Conservation (phyloP, 352 stramenopile genomes). For the Elongisporangium senticosum region DNA sequence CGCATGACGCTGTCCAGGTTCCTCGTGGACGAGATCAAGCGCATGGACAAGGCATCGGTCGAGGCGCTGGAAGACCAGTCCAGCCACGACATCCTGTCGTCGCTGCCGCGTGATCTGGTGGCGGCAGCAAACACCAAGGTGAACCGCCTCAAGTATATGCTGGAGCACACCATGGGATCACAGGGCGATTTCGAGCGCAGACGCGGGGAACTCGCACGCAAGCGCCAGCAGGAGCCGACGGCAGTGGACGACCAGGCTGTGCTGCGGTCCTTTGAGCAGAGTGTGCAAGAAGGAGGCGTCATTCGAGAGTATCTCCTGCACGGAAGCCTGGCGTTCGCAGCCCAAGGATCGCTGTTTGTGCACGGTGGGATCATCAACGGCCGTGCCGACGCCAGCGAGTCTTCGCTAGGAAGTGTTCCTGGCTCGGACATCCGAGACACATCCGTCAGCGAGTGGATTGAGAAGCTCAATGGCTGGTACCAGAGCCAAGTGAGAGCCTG, state of each 20-base stretch:
- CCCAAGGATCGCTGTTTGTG: conserved; percentile 89
- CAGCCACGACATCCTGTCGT: not conserved
- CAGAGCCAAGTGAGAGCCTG: conserved; percentile 64
- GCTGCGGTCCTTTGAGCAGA: conserved; percentile 68
- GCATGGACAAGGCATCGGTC: not conserved
- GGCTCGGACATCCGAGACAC: conserved; percentile 20
- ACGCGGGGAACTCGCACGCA: conserved; percentile 57
- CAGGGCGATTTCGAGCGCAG: conserved; percentile 88
- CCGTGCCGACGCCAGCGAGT: conserved; percentile 23
- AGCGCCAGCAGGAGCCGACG: conserved; percentile 5
- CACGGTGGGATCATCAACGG: conserved; percentile 84
- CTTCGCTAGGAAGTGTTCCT: conserved; percentile 75
- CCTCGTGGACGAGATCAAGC: conserved; percentile 22
- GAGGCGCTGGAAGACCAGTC: not conserved
- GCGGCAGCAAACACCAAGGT: conserved; percentile 60
- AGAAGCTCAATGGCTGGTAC: conserved; percentile 85
- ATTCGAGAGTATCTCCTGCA: conserved; percentile 83
- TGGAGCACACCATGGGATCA: conserved; percentile 89
- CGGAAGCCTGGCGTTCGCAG: conserved; percentile 71
- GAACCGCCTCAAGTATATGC: conserved; percentile 87
- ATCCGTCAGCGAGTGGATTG: conserved; percentile 46
- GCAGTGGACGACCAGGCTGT: conserved; percentile 74
- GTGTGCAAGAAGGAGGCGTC: conserved; percentile 65
- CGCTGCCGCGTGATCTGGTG: conserved; percentile 7
- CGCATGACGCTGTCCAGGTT: conserved; percentile 50